These are phyloP conservation scores for Apophysomyces sp. DNA, from an alignment of 371 early-diverging fungal genomes.

Conservation along the genomic window DNA sequence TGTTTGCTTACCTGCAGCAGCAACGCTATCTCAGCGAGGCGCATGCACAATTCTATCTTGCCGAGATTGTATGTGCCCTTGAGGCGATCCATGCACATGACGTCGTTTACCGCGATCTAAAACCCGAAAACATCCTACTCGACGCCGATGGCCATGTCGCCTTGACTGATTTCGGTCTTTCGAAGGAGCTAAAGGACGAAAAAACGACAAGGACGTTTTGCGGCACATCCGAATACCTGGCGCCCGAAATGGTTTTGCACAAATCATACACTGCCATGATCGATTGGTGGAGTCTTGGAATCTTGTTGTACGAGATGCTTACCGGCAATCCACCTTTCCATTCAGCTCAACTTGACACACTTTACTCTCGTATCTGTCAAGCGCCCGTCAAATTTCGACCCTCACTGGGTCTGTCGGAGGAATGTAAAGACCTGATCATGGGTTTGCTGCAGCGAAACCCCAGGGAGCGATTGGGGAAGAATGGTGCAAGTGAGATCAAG, in stretches of 20 bases:
- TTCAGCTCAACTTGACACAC: slow-evolving; percentile 76
- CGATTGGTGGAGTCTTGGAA: slow-evolving; percentile 99
- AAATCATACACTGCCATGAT: slow-evolving; percentile 76
- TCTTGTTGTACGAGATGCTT: slow-evolving; percentile 93
- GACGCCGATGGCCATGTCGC: slow-evolving; percentile 76
- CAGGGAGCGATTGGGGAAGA: slow-evolving; percentile 53
- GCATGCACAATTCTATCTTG: slow-evolving; percentile 68
- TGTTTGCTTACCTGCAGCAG: slow-evolving; percentile 65
- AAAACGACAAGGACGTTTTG: slow-evolving; percentile 68
- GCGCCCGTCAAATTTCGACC: slow-evolving; percentile 14
- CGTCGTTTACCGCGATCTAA: slow-evolving; percentile 70
- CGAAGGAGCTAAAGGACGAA: slow-evolving; percentile 59
- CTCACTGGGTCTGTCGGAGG: slow-evolving; percentile 38
- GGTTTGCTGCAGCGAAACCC: slow-evolving; percentile 77
- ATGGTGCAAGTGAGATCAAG: slow-evolving; percentile 63
- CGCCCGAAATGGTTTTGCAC: slow-evolving; percentile 88
- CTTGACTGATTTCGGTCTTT: slow-evolving; percentile 81
- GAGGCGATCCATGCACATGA: slow-evolving; percentile 70
- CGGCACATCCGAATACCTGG: slow-evolving; percentile 97
- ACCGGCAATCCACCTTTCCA: slow-evolving; percentile 88
- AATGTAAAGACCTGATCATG: slow-evolving; percentile 69
- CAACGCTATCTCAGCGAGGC: slow-evolving; percentile 61
- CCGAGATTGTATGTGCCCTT: slow-evolving; percentile 72
- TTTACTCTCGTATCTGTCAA: slow-evolving; percentile 83
- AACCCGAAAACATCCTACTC: slow-evolving; percentile 66